Base-by-base conservation (phyloP, 495 filamentous ascomycete genomes). In the Opeltia flavorubescens region DNA sequence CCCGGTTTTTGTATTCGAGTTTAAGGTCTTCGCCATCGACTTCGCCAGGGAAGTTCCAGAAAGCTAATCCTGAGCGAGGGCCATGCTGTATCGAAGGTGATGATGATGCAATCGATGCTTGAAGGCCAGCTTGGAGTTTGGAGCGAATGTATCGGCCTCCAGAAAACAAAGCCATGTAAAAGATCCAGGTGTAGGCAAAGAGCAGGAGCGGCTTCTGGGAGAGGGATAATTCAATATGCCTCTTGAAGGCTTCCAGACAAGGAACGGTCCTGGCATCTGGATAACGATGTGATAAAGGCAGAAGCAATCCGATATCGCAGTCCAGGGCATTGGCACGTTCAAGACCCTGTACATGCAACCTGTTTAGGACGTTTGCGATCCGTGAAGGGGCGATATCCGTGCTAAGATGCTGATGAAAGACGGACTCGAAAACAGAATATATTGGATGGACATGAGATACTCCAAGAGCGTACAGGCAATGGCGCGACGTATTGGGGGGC, bases 131-230 rank as follows among this genome's bases (percentile, higher is more conserved):
- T 27, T 57, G 42, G 1, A 80, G 54, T 25, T 67, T 58, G 1
- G 55, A 54, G 13, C 73, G 64, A 20, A 80, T 68, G 55, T 65
- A 71, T 3, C 75, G 60, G 4, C 76, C 76, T 9, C 76, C 76
- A 26, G 66, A 67, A 47, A 80, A 74, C 0, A 79, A 55, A 4
- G 76, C 76, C 64, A 77, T 72, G 52, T 79, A 78, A 44, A 77
- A 62, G 21, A 75, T 67, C 74, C 75, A 78, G 2, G 68, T 63
- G 52, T 77, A 78, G 1, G 76, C 71, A 13, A 80, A 47, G 0
- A 77, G 57, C 0, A 70, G 52, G 47, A 77, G 72, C n/a, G 72
- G 72, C 27, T 66, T 67, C 18, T 15, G 34, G 2, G 13, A 23
- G 2, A 69, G 58, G 3, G 50, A 46, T 0, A 50, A 25, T 8